Conservation (phyloP, 2,329 filamentous ascomycete genomes). For the Lasiodiplodia sp. region DNA sequence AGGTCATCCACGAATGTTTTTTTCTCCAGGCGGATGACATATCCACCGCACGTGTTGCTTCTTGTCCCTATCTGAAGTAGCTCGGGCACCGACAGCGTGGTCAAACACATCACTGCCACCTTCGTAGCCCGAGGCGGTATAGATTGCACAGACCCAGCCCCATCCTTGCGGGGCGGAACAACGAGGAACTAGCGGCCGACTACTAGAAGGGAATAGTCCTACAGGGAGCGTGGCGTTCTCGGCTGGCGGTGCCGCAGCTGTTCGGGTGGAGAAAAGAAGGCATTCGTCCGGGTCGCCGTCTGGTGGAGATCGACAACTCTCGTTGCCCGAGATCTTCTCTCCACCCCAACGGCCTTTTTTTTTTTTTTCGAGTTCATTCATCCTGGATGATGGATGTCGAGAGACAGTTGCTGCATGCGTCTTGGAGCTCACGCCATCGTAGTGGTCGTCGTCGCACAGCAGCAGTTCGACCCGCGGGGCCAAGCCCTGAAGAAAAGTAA, state of each 20-base stretch:
- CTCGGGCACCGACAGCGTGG: not conserved
- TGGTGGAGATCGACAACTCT: not conserved
- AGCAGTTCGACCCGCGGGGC: not conserved
- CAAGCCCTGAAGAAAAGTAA: conserved; percentile 20
- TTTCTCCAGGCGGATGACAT: not conserved
- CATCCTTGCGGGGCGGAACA: not conserved
- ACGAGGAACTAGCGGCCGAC: not conserved
- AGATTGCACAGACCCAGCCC: not conserved
- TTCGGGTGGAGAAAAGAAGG: not conserved
- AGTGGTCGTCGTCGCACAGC: conserved; percentile 1
- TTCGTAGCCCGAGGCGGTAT: not conserved
- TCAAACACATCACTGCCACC: not conserved
- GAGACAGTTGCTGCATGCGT: not conserved
- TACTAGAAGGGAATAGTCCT: conserved; percentile 6
- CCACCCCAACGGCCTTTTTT: not conserved
- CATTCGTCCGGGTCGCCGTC: not conserved
- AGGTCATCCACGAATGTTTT: not conserved
- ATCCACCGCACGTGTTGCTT: not conserved
- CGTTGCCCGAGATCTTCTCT: not conserved
- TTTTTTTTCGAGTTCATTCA: too few species aligned
- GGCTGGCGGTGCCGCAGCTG: not conserved
- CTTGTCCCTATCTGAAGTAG: not conserved
- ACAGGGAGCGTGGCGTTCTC: conserved; percentile 6
- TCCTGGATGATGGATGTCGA: not conserved
- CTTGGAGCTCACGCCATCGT: not conserved